Evolutionary conservation across 1,284 basidiomycete genomes (phyloP), one percentile per base, ranked within the genome.

Genomic region (Clitocybe nebularis): DNA sequence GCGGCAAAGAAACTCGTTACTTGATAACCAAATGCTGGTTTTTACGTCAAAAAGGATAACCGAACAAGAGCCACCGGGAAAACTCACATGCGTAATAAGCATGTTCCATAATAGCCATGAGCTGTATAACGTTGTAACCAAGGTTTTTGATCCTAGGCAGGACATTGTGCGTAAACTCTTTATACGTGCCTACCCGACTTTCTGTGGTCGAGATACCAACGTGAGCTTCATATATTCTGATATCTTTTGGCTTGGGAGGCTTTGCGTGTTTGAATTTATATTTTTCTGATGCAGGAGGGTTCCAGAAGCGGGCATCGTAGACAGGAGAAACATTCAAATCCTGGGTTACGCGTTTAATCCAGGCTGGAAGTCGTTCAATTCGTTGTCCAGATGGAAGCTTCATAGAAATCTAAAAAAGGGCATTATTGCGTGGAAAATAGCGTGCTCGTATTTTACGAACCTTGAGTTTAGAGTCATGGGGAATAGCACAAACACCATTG

Each of bases 271-370:
- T 96, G 72, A 96, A 94, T 21, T 71, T 68, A 69, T 98, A 96
- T 36, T 61, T 72, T 51, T 90, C 64, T 13, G 72, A 61, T 30
- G 69, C 54, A 17, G 92, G 81, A 1, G 95, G 95, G 61, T 98
- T 97, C 95, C 95, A 99, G 69, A 98, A 97, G n/a, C 92, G 81
- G 17, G 91, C 91, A 48, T 99, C 95, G 66, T 96, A 99, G 3
- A 92, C 78, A 4, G 93, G 89, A 8, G 95, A 98, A 23, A 93
- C 82, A 36, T 69, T 63, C 43, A 98, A 70, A 60, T 99, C 93
- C 64, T 99, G 95, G 1, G 94, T 97, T 44, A 97, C 95, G 46
- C 94, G 89, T 50, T 71, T 84, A 57, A 93, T 93, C 95, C 95
- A 99, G 8, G 88, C 81, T 1, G 95, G 94, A 20, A 98, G 62